These are phyloP conservation scores for Endocarpon pusillum DNA, from an alignment of 495 filamentous ascomycete genomes.

Conservation along the genomic window DNA sequence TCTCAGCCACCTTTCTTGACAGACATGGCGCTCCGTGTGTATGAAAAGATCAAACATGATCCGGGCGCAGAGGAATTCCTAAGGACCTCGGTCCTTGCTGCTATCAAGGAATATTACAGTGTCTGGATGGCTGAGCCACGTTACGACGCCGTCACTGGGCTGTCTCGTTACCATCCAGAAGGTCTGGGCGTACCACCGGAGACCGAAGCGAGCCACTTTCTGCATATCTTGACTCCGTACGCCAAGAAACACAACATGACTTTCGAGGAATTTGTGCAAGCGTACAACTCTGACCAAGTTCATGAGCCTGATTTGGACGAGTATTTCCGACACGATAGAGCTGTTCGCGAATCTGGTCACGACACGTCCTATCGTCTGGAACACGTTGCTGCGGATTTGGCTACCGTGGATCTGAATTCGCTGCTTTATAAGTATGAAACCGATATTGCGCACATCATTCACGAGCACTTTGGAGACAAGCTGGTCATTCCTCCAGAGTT, in stretches of 20 bases:
- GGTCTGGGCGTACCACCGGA: slow-evolving; percentile 88
- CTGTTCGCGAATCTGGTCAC: slow-evolving; percentile 90
- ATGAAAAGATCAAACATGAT: slow-evolving; percentile 72
- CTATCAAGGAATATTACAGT: slow-evolving; percentile 90
- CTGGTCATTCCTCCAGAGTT: slow-evolving; percentile 67
- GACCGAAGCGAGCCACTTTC: slow-evolving; percentile 77
- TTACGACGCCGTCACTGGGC: slow-evolving; percentile 59
- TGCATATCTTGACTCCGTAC: slow-evolving; percentile 72
- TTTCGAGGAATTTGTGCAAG: slow-evolving; percentile 65
- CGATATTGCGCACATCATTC: slow-evolving; percentile 74
- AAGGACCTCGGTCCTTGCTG: slow-evolving; percentile 59
- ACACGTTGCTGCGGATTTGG: slow-evolving; percentile 68
- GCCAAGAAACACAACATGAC: slow-evolving; percentile 66
- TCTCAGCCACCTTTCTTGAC: slow-evolving; percentile 95
- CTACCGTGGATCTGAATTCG: slow-evolving; percentile 87
- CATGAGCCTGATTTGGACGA: slow-evolving; percentile 77
- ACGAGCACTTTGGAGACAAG: slow-evolving; percentile 60
- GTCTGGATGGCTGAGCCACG: slow-evolving; percentile 78
- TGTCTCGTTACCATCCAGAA: slow-evolving; percentile 75
- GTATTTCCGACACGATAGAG: slow-evolving; percentile 90
- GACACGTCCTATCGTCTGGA: slow-evolving; percentile 91
- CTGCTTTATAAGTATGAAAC: slow-evolving; percentile 90
- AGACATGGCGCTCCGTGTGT: slow-evolving; percentile 86
- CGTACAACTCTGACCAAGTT: slow-evolving; percentile 67
- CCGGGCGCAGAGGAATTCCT: slow-evolving; percentile 63